phyloP scores from a whole-genome alignment of 164 flowering plant genomes.

The Vitis riparia region DNA sequence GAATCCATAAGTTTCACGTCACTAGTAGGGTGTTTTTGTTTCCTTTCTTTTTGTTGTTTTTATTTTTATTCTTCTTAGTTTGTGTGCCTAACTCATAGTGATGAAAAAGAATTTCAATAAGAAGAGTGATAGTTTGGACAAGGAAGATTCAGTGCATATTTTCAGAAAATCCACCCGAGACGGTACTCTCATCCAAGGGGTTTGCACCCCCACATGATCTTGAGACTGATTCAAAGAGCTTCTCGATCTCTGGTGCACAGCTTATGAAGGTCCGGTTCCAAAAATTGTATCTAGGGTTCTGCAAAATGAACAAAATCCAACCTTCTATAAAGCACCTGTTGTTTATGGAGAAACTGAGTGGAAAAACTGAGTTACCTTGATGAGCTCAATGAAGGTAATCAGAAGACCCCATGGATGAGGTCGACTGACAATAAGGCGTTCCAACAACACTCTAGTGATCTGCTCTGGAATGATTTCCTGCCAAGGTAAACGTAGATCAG shows the following conservation, averaged over 20 bases:
- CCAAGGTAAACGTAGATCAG: slow-evolving; percentile 2
- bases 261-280: slow-evolving; percentile 90
- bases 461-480: slow-evolving; percentile 98
- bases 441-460: slow-evolving; percentile 89
- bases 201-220: slow-evolving; percentile 93
- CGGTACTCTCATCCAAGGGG: slow-evolving; percentile 69
- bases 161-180: slow-evolving; percentile 61
- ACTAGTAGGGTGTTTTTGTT: too few species aligned
- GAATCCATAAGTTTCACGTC: too few species aligned
- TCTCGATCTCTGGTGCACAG: slow-evolving; percentile 93
- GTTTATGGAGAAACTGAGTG: background rate
- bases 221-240: slow-evolving; percentile 85
- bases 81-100: too few species aligned
- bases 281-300: slow-evolving; percentile 94
- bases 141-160: slow-evolving; percentile 31
- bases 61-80: too few species aligned
- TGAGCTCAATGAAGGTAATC: slow-evolving; percentile 93
- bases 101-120: too few species aligned
- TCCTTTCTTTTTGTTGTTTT: too few species aligned
- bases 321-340: background rate
- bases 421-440: slow-evolving; percentile 81
- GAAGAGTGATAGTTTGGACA: too few species aligned
- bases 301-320: slow-evolving; percentile 10
- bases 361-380: slow-evolving; percentile 52
- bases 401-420: slow-evolving; percentile 99